Percentiles rank a stretch among this genome's conserved stretches.
Conservation (phyloP, 2,329 filamentous ascomycete genomes). For the Colletotrichum magnum region DNA sequence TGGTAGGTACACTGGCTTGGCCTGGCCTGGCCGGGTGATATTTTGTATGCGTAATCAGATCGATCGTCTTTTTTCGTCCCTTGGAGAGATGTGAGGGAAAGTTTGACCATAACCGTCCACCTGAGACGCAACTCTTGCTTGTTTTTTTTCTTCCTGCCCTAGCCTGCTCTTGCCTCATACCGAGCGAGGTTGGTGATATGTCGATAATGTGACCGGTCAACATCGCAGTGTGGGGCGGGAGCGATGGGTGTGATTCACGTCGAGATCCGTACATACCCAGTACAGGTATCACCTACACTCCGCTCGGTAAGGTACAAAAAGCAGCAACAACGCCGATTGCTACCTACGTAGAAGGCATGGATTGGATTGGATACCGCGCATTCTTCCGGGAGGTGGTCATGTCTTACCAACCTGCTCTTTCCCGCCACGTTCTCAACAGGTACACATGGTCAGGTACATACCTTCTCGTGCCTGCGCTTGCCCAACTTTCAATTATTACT, state of each 20-base stretch:
- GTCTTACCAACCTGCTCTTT: slow-evolving; percentile 4
- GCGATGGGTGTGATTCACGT: slow-evolving; percentile 4
- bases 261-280: background rate
- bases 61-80: slow-evolving; percentile 2
- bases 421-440: slow-evolving; percentile 3
- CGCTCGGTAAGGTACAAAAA: slow-evolving; percentile 3
- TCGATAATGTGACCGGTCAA: background rate
- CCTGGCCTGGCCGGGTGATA: background rate
- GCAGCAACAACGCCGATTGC: background rate
- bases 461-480: background rate
- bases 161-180: background rate
- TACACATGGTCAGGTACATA: background rate
- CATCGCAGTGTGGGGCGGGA: background rate
- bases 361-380: background rate
- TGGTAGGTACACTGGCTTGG: no score
- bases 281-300: no score
- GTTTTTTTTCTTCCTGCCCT: background rate
- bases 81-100: slow-evolving; percentile 23
- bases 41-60: slow-evolving; percentile 7
- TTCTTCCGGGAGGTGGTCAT: background rate
- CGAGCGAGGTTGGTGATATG: background rate
- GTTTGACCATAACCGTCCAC: slow-evolving; percentile 3
- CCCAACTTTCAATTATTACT: background rate
- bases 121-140: slow-evolving; percentile 9
- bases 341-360: background rate